phyloP scores from a whole-genome alignment of 2,329 filamentous ascomycete genomes.

The Calonectria pseudoreteaudii region DNA sequence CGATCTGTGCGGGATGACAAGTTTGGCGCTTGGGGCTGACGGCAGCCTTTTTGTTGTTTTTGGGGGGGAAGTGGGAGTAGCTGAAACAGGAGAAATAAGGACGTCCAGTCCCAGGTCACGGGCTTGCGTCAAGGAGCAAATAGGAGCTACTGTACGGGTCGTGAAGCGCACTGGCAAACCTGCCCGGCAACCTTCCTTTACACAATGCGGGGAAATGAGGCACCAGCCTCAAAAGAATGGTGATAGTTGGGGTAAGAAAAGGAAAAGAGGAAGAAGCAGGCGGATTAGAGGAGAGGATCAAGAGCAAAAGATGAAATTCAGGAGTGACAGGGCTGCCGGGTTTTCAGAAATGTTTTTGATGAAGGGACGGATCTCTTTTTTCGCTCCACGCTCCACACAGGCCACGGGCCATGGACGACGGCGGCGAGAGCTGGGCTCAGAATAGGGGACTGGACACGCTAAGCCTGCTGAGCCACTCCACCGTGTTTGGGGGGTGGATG shows the following conservation, averaged over 20 bases:
- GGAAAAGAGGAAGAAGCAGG: conserved; percentile 38
- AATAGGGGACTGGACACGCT: conserved; percentile 47
- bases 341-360: conserved; percentile 46
- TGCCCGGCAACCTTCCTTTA: conserved; percentile 23
- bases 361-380: conserved; percentile 43
- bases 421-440: conserved; percentile 34
- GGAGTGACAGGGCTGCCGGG: conserved; percentile 32
- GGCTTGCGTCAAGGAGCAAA: conserved; percentile 35
- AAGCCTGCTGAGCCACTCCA: conserved; percentile 47
- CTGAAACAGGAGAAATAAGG: conserved; percentile 44
- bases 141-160: conserved; percentile 26
- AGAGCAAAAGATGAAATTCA: conserved; percentile 18
- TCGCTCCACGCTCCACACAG: conserved; percentile 40
- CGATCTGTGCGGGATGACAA: conserved; percentile 26
- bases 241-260: conserved; percentile 42
- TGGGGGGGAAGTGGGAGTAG: conserved; percentile 32
- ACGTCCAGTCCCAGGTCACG: conserved; percentile 41
- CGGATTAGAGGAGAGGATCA: conserved; percentile 33
- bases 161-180: conserved; percentile 17
- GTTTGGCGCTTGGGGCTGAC: conserved; percentile 28
- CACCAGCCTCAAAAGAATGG: conserved; percentile 47
- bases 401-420: conserved; percentile 22
- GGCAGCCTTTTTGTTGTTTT: conserved; percentile 36
- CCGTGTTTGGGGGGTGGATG: conserved; percentile 39
- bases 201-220: conserved; percentile 44